phyloP scores from a whole-genome alignment of 1,139 yeast genomes.

The Casaregolazyma suthepensis region DNA sequence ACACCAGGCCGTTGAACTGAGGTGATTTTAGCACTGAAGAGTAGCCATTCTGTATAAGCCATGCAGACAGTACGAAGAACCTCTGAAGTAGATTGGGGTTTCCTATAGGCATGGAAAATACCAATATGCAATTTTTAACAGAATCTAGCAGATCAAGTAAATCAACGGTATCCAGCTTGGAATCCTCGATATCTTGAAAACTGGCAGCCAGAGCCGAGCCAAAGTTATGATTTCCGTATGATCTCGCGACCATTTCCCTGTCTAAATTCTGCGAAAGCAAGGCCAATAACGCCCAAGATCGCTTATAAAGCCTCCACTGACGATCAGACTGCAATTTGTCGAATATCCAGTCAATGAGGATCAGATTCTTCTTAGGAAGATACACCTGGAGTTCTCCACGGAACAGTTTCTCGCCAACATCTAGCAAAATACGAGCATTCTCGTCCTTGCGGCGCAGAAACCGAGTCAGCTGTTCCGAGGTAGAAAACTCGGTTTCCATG shows the following conservation, averaged over 20 bases:
- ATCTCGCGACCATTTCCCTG: slow-evolving; percentile 14
- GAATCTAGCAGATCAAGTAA: neutral
- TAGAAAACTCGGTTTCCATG: slow-evolving; percentile 8
- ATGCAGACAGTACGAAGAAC: neutral
- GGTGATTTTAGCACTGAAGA: neutral
- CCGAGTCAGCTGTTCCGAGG: slow-evolving; percentile 61
- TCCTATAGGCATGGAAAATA: neutral
- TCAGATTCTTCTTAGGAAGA: slow-evolving; percentile 56
- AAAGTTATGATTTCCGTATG: slow-evolving; percentile 17
- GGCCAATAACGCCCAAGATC: slow-evolving; percentile 15
- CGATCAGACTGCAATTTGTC: slow-evolving; percentile 44
- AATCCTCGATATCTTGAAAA: slow-evolving; percentile 11
- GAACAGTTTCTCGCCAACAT: slow-evolving; percentile 40
- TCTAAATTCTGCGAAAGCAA: slow-evolving; percentile 14
- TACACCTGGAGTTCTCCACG: slow-evolving; percentile 38
- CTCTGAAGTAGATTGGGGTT: neutral
- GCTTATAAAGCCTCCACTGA: slow-evolving; percentile 14
- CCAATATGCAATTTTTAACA: neutral
- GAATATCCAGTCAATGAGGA: slow-evolving; percentile 58
- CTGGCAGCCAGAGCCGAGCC: slow-evolving; percentile 14
- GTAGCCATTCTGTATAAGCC: neutral
- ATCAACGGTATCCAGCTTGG: neutral
- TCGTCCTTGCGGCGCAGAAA: slow-evolving; percentile 50
- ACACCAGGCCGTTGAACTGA: neutral
- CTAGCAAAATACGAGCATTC: slow-evolving; percentile 39